phyloP scores from a whole-genome alignment of 768 basidiomycete genomes.

The Xanthoconium purpureum region DNA sequence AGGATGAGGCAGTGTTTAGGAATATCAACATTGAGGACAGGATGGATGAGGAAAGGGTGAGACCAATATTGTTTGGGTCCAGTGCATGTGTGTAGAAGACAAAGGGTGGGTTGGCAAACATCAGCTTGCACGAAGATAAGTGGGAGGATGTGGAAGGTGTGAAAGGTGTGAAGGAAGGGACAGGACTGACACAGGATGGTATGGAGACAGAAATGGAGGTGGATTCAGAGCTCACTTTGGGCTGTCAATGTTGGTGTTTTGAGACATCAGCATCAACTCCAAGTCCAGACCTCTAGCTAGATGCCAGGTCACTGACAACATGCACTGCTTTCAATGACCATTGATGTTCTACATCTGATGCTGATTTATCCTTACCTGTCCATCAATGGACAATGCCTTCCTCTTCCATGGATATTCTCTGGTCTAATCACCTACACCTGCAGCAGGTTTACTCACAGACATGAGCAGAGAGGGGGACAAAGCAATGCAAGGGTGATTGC shows the following conservation, averaged over 20 bases:
- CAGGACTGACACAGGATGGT: conserved; percentile 36
- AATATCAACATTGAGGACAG: neutral
- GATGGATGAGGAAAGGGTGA: neutral
- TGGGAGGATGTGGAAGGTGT: neutral
- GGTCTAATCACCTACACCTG: too few relatives aligned
- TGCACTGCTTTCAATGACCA: too few relatives aligned
- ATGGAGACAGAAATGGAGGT: conserved; percentile 54
- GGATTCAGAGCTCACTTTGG: conserved; percentile 8
- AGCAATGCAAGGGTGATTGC: too few relatives aligned
- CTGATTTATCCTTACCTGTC: too few relatives aligned
- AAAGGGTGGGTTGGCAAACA: neutral
- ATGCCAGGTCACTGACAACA: too few relatives aligned
- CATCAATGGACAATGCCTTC: too few relatives aligned
- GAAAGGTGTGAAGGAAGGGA: neutral
- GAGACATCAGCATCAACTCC: too few relatives aligned
- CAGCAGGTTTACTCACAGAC: too few relatives aligned
- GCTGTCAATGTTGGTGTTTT: neutral
- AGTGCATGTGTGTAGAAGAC: neutral
- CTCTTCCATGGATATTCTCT: too few relatives aligned
- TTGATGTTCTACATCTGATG: too few relatives aligned
- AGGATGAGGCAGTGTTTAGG: conserved; percentile 6
- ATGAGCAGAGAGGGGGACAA: too few relatives aligned
- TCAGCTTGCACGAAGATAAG: conserved; percentile 6
- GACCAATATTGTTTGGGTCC: neutral
- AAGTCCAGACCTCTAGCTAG: too few relatives aligned